Base-by-base conservation (phyloP, 371 early-diverging fungal species). In the Zancudomyces culisetae region DNA sequence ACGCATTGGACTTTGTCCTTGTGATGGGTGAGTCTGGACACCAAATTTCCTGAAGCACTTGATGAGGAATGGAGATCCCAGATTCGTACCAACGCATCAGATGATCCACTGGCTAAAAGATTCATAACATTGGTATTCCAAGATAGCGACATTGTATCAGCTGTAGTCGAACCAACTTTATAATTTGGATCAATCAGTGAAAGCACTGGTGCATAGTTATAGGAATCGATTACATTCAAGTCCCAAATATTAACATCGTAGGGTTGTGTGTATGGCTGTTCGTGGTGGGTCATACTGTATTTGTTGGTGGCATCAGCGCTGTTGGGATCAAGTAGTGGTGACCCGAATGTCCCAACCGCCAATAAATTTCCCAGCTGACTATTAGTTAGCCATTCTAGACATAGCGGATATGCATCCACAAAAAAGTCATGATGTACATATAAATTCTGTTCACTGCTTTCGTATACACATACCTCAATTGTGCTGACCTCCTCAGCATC, bases 211-310 rank as follows among this genome's bases (percentile, higher is more conserved):
- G 83, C 85, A 74, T 86, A 78, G n/a, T n/a, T n/a, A n/a, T n/a
- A n/a, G 27, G 79, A 71, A 60, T 98, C 97, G 28, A 92, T 61
- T 0, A 76, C 71, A 59, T 98, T 93, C 54, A 94, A 63, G 66
- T 96, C 83, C 98, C 98, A 98, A 51, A 96, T 88, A 64, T 98
- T 96, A 52, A 98, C 90, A 61, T 83, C 81, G 3, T 95, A 90
- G 52, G 92, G 89, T 69, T 94, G 91, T 6, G 93, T 91, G 40
- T 90, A 96, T 40, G 96, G 76, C 1, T 95, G 95, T 15, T 85
- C 82, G 63, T 80, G 94, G 69, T 85, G 88, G 40, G 85, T 85
- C 6, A 64, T 60, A 0, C 60, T 55, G n/a, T n/a, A n/a, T n/a
- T n/a, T n/a, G n/a, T n/a, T n/a, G n/a, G n/a, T n/a, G n/a, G n/a